These are phyloP conservation scores for Nadsonia commutata DNA, from an alignment of 1,139 yeast genomes.

Conservation along the genomic window DNA sequence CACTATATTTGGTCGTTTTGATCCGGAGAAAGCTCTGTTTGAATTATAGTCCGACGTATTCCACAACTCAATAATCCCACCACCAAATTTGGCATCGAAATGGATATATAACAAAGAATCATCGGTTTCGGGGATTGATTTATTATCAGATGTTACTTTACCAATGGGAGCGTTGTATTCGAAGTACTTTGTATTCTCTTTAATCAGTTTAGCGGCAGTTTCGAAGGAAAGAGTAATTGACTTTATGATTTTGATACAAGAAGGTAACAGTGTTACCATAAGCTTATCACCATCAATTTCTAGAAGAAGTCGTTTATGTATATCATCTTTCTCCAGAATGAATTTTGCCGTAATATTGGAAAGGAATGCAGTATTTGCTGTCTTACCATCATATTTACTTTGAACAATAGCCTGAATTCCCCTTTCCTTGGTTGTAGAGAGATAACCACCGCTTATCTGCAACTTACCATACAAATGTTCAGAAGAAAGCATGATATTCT, in stretches of 20 bases:
- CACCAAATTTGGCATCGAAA: background rate
- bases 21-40: background rate
- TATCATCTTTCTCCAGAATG: slow-evolving; percentile 6
- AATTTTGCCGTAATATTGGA: slow-evolving; percentile 17
- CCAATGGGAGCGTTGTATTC: background rate
- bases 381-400: slow-evolving; percentile 9
- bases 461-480: background rate
- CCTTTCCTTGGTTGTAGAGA: slow-evolving; percentile 16
- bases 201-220: slow-evolving; percentile 16
- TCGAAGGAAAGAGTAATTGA: slow-evolving; percentile 12
- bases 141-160: background rate
- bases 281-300: slow-evolving; percentile 19
- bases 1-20: no score
- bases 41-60: background rate
- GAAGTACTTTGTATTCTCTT: slow-evolving; percentile 16
- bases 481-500: background rate
- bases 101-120: background rate
- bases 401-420: slow-evolving; percentile 5
- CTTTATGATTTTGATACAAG: slow-evolving; percentile 14
- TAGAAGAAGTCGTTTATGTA: slow-evolving; percentile 10
- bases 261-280: slow-evolving; percentile 18
- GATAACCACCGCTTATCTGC: slow-evolving; percentile 20
- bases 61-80: background rate
- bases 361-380: slow-evolving; percentile 20
- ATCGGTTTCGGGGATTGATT: background rate